phyloP scores from a whole-genome alignment of 805 yeast species.

The Hanseniaspora thailandica region DNA sequence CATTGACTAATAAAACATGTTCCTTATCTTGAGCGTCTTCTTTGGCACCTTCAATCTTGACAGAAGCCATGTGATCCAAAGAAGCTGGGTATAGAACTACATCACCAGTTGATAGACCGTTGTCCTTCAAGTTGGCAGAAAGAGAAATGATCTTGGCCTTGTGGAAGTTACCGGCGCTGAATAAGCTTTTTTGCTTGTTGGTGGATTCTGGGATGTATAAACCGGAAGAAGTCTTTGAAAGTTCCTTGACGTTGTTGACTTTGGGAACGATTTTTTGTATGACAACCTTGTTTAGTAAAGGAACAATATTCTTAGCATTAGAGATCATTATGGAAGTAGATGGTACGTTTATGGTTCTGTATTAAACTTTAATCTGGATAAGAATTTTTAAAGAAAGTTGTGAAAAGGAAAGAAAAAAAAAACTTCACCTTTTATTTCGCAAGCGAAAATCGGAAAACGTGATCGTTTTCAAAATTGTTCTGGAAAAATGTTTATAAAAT shows the following conservation, averaged over 20 bases:
- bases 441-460: not conserved
- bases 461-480: not conserved
- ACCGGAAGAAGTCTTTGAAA: conserved; percentile 79
- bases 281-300: conserved; percentile 88
- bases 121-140: conserved; percentile 31
- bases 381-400: not conserved
- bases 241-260: conserved; percentile 13
- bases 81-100: conserved; percentile 86
- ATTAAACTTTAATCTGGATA: too few relatives aligned
- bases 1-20: conserved; percentile 55
- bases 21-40: not conserved
- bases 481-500: not conserved
- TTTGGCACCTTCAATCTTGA: not conserved
- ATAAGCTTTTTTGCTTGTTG: not conserved
- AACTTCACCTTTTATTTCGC: too few relatives aligned
- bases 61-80: conserved; percentile 60
- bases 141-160: conserved; percentile 7
- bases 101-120: conserved; percentile 79
- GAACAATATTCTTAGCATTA: conserved; percentile 70
- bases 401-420: not conserved
- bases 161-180: conserved; percentile 4
- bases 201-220: conserved; percentile 70
- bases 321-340: not conserved
- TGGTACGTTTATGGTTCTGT: not conserved
- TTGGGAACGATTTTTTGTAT: conserved; percentile 91